Evolutionary conservation across 1,284 basidiomycete genomes (phyloP), one percentile per base, ranked within the genome.

Genomic region (Bondarzewia mesenterica): DNA sequence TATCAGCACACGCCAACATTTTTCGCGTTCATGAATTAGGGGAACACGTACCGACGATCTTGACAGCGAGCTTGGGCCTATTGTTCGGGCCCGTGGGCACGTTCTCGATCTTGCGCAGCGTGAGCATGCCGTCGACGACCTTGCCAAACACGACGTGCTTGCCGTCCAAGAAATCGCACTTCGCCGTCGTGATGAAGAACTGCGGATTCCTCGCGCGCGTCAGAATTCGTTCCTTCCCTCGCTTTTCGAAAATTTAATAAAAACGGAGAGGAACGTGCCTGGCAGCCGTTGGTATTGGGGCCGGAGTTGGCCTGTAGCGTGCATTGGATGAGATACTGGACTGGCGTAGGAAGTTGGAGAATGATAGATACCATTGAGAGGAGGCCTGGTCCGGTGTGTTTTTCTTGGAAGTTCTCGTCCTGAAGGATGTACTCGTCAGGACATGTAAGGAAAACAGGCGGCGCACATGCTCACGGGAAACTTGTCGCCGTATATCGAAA

Each of bases 151-250:
- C 92, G 52, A 90, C 85, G 63, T 97, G 93, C 63, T 96, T 97
- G 46, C 87, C 88, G 61, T 97, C 92, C 37, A 97, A 75, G 65
- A 98, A 99, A 56, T 93, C 89, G 54, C 93, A 94, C 51, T 89
- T 87, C 14, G 85, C 91, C 0, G 90, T 93, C 0, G 95, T 99
- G 60, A 99, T 87, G 74, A 99, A 99, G 74, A 99, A 99, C 82
- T 96, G 26, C 5, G n/a, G n/a, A n/a, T n/a, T n/a, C n/a, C n/a
- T n/a, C n/a, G n/a, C n/a, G 42, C 4, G 49, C 38, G n/a, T n/a
- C n/a, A n/a, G n/a, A n/a, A n/a, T n/a, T n/a, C n/a, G n/a, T n/a
- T n/a, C n/a, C n/a, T n/a, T n/a, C n/a, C n/a, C n/a, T n/a, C n/a
- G n/a, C n/a, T n/a, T n/a, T n/a, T n/a, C n/a, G n/a, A n/a, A n/a